Conservation (phyloP, 2,329 filamentous ascomycete species). For the Cladosporium phlei region DNA sequence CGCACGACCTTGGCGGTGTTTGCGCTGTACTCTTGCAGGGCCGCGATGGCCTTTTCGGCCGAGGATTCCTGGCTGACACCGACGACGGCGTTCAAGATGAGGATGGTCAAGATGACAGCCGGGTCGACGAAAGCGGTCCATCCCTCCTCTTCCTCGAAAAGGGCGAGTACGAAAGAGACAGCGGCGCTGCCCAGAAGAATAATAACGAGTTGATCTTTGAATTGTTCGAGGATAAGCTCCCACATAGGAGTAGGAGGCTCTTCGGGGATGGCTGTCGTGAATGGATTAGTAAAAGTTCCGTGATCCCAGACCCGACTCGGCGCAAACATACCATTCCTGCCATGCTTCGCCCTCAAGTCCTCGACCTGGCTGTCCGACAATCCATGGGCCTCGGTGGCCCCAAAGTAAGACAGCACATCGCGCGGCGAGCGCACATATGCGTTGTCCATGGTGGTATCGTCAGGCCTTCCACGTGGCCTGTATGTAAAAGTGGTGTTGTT, state of each 20-base stretch:
- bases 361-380: conserved; percentile 30
- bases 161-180: conserved; percentile 85
- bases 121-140: conserved; percentile 98
- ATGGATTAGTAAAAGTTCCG: too few species aligned
- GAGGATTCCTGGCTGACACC: conserved; percentile 98
- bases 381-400: conserved; percentile 31
- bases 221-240: conserved; percentile 96
- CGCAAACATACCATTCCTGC: conserved; percentile 32
- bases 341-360: conserved; percentile 31
- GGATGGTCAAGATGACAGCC: conserved; percentile 89
- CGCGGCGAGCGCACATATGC: conserved; percentile 31
- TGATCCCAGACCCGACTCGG: too few species aligned
- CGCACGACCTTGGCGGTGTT: conserved; percentile 94
- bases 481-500: not conserved
- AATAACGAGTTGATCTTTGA: conserved; percentile 96
- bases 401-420: conserved; percentile 35
- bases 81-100: conserved; percentile 93
- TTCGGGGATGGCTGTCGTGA: conserved; percentile 62
- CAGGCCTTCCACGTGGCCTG: conserved; percentile 2
- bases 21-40: conserved; percentile 96
- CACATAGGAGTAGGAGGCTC: conserved; percentile 93
- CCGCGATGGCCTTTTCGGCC: conserved; percentile 96
- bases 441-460: conserved; percentile 29
- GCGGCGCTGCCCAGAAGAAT: conserved; percentile 90
- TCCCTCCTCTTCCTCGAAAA: conserved; percentile 88